Evolutionary conservation across 1,139 yeast species (phyloP).

Genomic region (Debaryomyces singareniensis): DNA sequence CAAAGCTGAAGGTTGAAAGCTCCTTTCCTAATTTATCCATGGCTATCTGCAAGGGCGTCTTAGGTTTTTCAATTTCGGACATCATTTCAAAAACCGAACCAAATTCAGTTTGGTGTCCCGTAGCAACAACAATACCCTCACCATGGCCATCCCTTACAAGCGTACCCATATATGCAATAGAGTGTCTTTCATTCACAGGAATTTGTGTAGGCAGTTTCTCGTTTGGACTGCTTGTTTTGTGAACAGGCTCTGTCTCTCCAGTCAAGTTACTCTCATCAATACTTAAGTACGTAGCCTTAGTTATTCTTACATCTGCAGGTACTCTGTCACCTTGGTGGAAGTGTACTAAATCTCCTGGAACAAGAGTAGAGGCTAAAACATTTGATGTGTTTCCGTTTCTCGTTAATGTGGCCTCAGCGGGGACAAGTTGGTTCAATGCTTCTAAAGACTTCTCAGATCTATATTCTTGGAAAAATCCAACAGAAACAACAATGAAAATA

Average conservation of each 20-base stretch:
- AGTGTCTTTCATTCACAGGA: slow-evolving; percentile 59
- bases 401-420: slow-evolving; percentile 87
- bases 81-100: slow-evolving; percentile 90
- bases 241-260: slow-evolving; percentile 87
- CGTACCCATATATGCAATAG: slow-evolving; percentile 93
- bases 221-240: slow-evolving; percentile 44
- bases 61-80: slow-evolving; percentile 89
- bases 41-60: slow-evolving; percentile 88
- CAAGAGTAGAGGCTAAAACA: slow-evolving; percentile 79
- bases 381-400: slow-evolving; percentile 70
- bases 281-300: slow-evolving; percentile 68
- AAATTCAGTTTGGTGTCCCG: slow-evolving; percentile 82
- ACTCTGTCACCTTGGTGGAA: slow-evolving; percentile 89
- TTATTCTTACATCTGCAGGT: slow-evolving; percentile 86
- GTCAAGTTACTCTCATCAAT: slow-evolving; percentile 92
- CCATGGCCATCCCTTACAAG: slow-evolving; percentile 94
- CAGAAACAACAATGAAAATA: slow-evolving; percentile 82
- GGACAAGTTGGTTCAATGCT: slow-evolving; percentile 85
- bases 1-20: slow-evolving; percentile 73
- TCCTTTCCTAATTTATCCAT: slow-evolving; percentile 95
- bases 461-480: slow-evolving; percentile 94
- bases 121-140: slow-evolving; percentile 85
- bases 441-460: slow-evolving; percentile 89
- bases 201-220: slow-evolving; percentile 10
- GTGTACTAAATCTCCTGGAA: slow-evolving; percentile 91